Base-by-base conservation (phyloP, 257 asterid species). In the Coffea canephora region DNA sequence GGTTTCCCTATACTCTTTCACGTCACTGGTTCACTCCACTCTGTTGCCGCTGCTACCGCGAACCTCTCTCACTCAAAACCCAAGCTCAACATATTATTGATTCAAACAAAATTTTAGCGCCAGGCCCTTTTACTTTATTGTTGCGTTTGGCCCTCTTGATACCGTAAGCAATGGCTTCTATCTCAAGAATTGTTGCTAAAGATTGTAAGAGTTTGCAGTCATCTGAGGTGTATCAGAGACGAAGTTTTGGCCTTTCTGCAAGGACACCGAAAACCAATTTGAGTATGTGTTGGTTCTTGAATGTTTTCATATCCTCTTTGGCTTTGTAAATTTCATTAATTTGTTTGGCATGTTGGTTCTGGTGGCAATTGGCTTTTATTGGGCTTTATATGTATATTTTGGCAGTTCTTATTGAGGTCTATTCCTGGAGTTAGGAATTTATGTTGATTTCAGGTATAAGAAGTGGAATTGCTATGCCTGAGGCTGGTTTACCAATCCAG, bases 171-270 rank as follows among this genome's bases (percentile, higher is more conserved):
- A 87, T 88, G 91, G 79, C 87, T 67, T 79, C 89, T 52, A 82
- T 88, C 45, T 88, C 91, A 19, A 84, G 88, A 82, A 75, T 84
- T 79, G 77, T 85, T 73, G 75, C 75, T 18, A 82, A 84, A 68
- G 85, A 84, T 16, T 84, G 75, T 64, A 84, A 64, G 62, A 39
- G 43, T 2, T 88, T 88, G 79, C 78, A 68, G 79, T 49, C 62
- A 45, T 77, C 54, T 72, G 84, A 79, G 25, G 77, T 77, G 66
- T 54, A 70, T 67, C 80, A 64, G 15, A 57, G 85, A n/a, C 77
- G 78, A 70, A 80, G 73, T 39, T 82, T 45, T 80, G 85, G 71
- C 39, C 45, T 77, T 80, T 72, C 81, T 39, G 67, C 43, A 43
- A 61, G 75, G 71, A 80, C 69, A 27, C 61, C 6, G 25, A 82